A percentile compares a stretch with the other conserved stretches of the same genome.
phyloP scores from a whole-genome alignment of 176 grass and related monocot species.

The Musa acuminata region DNA sequence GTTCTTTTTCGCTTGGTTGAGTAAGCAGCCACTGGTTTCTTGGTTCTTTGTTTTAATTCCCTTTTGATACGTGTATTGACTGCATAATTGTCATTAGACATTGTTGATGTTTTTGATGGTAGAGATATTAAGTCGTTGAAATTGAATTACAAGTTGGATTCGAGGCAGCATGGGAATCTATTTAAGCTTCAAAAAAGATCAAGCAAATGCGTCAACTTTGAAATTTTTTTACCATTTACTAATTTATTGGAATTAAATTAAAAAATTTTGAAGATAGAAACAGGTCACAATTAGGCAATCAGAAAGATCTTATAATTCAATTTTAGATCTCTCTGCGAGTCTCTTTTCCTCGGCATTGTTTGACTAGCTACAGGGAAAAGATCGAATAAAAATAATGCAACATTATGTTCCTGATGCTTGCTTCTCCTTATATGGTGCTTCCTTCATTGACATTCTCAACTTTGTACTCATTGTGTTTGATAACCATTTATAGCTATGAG shows the following conservation, averaged over 20 bases:
- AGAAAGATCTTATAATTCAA: not conserved
- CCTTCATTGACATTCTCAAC: too few relatives aligned
- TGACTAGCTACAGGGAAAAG: too few relatives aligned
- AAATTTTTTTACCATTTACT: not conserved
- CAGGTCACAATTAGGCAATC: too few relatives aligned
- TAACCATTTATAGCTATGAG: too few relatives aligned
- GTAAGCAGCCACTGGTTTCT: conserved; percentile 5
- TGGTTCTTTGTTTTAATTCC: not conserved
- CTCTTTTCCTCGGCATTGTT: too few relatives aligned
- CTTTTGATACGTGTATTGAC: not conserved
- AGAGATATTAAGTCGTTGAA: not conserved
- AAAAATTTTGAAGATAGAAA: too few relatives aligned
- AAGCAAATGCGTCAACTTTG: not conserved
- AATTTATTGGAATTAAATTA: too few relatives aligned
- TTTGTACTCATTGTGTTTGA: too few relatives aligned
- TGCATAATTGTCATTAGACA: not conserved
- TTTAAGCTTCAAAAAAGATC: not conserved
- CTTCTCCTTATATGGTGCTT: too few relatives aligned
- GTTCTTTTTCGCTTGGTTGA: conserved; percentile 4
- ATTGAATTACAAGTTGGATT: too few relatives aligned
- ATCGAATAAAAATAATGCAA: too few relatives aligned
- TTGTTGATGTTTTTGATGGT: not conserved
- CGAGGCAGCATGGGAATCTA: not conserved
- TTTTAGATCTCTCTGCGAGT: not conserved
- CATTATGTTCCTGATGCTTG: too few relatives aligned